A percentile compares a stretch with the other conserved stretches of the same genome.
Conservation (phyloP, 805 yeast genomes). For the Ogataea thermomethanolica region DNA sequence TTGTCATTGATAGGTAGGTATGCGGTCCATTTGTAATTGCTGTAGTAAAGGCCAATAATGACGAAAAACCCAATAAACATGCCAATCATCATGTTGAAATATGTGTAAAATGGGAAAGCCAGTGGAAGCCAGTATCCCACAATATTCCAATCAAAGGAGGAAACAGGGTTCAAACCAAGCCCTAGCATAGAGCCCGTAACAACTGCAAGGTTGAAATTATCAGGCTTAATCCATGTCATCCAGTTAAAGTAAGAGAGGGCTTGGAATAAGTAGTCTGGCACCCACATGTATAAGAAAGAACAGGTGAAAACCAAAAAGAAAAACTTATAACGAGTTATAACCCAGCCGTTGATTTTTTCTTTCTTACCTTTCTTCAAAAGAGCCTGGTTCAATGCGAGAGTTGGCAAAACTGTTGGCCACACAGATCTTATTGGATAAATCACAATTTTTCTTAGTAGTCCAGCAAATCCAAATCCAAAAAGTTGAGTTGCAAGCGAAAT, state of each 20-base stretch:
- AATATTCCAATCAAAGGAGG: slow-evolving; percentile 66
- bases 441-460: slow-evolving; percentile 53
- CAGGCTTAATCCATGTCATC: slow-evolving; percentile 64
- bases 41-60: slow-evolving; percentile 50
- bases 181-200: slow-evolving; percentile 63
- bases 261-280: slow-evolving; percentile 58
- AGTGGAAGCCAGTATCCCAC: slow-evolving; percentile 57
- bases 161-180: slow-evolving; percentile 57
- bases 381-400: slow-evolving; percentile 53
- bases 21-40: slow-evolving; percentile 48
- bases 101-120: slow-evolving; percentile 54
- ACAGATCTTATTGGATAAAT: slow-evolving; percentile 63
- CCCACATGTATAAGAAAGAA: slow-evolving; percentile 45
- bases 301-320: slow-evolving; percentile 40
- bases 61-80: slow-evolving; percentile 51
- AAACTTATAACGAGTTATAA: slow-evolving; percentile 47
- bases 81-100: slow-evolving; percentile 43
- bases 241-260: slow-evolving; percentile 60
- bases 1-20: slow-evolving; percentile 56
- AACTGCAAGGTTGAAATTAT: slow-evolving; percentile 58
- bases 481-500: slow-evolving; percentile 55
- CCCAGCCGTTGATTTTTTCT: slow-evolving; percentile 60
- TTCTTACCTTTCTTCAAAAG: slow-evolving; percentile 43
- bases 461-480: slow-evolving; percentile 67
- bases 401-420: slow-evolving; percentile 68